These are phyloP conservation scores for Geotrichum phurueaensis DNA, from an alignment of 1,139 yeast species.

Conservation along the genomic window DNA sequence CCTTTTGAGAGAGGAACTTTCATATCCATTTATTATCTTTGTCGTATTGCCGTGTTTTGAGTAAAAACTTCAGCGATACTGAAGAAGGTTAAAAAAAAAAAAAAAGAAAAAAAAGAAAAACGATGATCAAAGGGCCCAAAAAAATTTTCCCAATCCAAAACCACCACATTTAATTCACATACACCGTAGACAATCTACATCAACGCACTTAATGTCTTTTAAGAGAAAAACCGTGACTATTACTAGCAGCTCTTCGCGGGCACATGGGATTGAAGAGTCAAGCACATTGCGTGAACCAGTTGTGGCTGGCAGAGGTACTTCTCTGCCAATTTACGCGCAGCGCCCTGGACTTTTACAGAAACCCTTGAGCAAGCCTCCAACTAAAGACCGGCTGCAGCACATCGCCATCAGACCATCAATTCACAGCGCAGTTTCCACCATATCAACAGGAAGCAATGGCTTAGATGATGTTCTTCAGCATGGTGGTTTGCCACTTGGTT, in stretches of 20 bases:
- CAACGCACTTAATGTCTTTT: slow-evolving; percentile 23
- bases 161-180: background rate
- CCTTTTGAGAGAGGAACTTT: slow-evolving; percentile 13
- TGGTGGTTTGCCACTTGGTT: slow-evolving; percentile 80
- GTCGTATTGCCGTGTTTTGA: background rate
- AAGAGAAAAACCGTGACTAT: slow-evolving; percentile 24
- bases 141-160: background rate
- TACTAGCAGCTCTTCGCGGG: slow-evolving; percentile 18
- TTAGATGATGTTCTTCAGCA: slow-evolving; percentile 72
- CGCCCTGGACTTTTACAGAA: background rate
- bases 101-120: background rate
- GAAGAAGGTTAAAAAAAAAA: background rate
- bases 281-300: background rate
- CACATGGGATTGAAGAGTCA: slow-evolving; percentile 4
- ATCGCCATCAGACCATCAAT: slow-evolving; percentile 72
- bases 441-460: slow-evolving; percentile 72
- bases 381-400: slow-evolving; percentile 31
- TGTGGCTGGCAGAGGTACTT: background rate
- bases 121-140: background rate
- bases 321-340: background rate
- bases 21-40: slow-evolving; percentile 12
- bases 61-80: background rate
- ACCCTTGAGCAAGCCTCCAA: background rate
- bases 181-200: background rate
- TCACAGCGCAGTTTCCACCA: slow-evolving; percentile 59